Base-by-base conservation (phyloP, 2,329 filamentous ascomycete genomes). In the Talaromyces rugulosus region DNA sequence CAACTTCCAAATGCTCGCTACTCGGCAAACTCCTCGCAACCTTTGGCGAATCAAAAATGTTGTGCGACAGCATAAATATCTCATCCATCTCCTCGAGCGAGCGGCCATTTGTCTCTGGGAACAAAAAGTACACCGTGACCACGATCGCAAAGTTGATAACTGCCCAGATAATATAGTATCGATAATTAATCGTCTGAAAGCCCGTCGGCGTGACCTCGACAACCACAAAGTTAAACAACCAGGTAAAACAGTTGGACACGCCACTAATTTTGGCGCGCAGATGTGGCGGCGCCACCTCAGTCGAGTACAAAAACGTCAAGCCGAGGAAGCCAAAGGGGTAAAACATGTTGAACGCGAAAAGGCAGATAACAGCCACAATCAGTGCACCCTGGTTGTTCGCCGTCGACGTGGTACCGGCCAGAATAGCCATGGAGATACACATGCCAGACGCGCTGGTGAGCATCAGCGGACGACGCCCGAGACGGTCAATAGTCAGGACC, bases 371-470 rank as follows among this genome's bases (percentile, higher is more conserved):
- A 3, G 62, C 55, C 27, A 61, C 62, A 8, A 63, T 63, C 23
- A 58, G 56, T 1, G 62, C 62, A 1, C 58, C 56, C 5, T 61
- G 58, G 36, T 60, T 53, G 28, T 44, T 31, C 31, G 16, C 50
- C 11, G 74, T 64, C 30, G 62, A 63, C 27, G 44, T 61, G 28
- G 62, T 61, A 3, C 59, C 59, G 3, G 62, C 62, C 16, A 63
- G 59, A 5, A 79, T 77, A 5, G 81, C 65, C 83, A 86, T 86
- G 71, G 82, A 86, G 23, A 73, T 66, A 2, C 79, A 75, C 83
- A 86, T 86, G 44, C 83, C 82, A 0, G 68, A 66, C 12, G 81
- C 83, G 50, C 77, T 80, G 67, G 83, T 72, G 61, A 85, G 83
- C 76, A 85, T 83, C 27, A 83, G 75, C 58, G 75, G 77, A 14